Conservation (phyloP, 202 grass and related monocot species). For the Zoysia matrella region DNA sequence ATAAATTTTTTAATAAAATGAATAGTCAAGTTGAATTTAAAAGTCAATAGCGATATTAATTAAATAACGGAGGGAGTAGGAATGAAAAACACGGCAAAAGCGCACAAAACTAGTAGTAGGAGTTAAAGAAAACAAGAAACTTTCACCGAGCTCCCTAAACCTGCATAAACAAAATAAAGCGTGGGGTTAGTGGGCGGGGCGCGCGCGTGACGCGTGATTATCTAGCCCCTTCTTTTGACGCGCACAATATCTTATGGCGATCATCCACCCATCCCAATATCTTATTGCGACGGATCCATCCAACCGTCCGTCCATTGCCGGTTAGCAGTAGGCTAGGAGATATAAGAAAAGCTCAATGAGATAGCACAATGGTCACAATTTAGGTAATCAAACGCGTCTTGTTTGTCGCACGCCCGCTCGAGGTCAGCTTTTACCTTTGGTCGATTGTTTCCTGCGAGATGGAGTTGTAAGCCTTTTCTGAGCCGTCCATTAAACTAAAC, state of each 20-base stretch:
- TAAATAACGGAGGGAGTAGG: too few species aligned
- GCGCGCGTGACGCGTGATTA: slow-evolving; percentile 30
- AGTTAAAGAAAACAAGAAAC: not conserved
- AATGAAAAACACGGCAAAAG: too few species aligned
- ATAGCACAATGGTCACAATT: not conserved
- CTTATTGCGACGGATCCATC: too few species aligned
- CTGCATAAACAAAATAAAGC: not conserved
- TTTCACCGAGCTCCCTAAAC: slow-evolving; percentile 36
- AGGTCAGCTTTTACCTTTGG: slow-evolving; percentile 1
- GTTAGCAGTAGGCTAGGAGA: not conserved
- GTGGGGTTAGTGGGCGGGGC: slow-evolving; percentile 32
- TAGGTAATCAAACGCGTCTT: not conserved
- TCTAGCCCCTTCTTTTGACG: not conserved
- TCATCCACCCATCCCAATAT: not conserved
- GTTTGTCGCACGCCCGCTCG: not conserved
- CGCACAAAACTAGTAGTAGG: too few species aligned
- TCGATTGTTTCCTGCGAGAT: not conserved
- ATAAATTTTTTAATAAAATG: too few species aligned
- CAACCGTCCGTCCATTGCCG: not conserved
- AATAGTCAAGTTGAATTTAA: too few species aligned
- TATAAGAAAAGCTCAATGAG: not conserved
- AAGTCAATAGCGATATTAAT: too few species aligned
- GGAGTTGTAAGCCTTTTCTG: not conserved
- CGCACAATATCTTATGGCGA: slow-evolving; percentile 3
- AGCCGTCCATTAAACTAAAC: slow-evolving; percentile 19